Evolutionary conservation across 2,329 filamentous ascomycete species (phyloP), one percentile per base, ranked within the genome.

Genomic region (Aspergillus fructus): DNA sequence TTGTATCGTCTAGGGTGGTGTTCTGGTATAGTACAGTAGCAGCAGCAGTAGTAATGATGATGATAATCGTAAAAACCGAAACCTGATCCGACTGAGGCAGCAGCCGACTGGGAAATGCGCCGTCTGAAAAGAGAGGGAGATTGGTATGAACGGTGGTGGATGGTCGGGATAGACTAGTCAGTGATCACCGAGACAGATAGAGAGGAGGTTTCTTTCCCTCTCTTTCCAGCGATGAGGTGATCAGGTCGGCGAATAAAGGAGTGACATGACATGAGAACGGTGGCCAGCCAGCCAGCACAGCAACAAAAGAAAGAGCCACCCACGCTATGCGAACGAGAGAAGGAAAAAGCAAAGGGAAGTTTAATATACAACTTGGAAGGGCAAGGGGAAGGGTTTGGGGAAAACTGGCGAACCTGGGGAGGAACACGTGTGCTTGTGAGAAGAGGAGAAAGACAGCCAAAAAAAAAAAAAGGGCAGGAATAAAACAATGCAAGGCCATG

Each of bases 281-380:
- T 55, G 49, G 40, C 51, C 50, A 50, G 41, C 48, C 47, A 40
- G 37, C 50, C 41, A 48, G 17, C 24, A 23, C 13, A n/a, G 17
- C 8, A 15, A 15, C 40, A 59, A 49, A 48, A 30, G 24, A 53
- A 42, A 53, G 45, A 62, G 64, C 60, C 56, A 62, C 63, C 67
- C 68, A 71, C 70, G 68, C 70, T 71, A 72, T 71, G 69, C 70
- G 66, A 62, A 62, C 33, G 51, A 49, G 41, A 49, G 57, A 53
- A 51, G 56, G 48, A 51, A 43, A 34, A 42, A 41, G 24, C 48
- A 52, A 54, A 40, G 19, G 24, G 57, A 53, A 55, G 53, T 50
- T 58, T 60, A 51, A 55, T 55, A 59, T 53, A 60, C 42, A 52
- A 30, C 27, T 30, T 30, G 27, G 27, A 12, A 27, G 24, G 24